A percentile compares a stretch with the other conserved stretches of the same genome.
phyloP scores from a whole-genome alignment of 2,329 filamentous ascomycete genomes.

The Fusarium hainanense region DNA sequence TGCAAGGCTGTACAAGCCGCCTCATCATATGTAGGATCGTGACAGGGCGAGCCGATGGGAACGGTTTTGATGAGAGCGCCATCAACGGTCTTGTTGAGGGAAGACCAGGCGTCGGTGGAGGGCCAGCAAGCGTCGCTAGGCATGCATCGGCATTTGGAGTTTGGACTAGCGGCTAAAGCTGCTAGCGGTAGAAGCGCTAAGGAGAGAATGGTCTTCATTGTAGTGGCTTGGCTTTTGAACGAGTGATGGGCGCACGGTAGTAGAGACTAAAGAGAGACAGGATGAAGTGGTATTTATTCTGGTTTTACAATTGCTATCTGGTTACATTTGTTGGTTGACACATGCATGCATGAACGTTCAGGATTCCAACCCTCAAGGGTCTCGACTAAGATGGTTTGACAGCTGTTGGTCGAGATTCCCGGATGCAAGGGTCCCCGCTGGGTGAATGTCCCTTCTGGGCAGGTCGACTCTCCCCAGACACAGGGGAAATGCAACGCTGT shows the following conservation, averaged over 20 bases:
- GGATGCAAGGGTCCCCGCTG: background rate
- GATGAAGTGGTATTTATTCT: background rate
- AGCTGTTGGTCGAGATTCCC: background rate
- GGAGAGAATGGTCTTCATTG: background rate
- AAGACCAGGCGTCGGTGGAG: slow-evolving; percentile 54
- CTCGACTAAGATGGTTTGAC: background rate
- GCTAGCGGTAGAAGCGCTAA: background rate
- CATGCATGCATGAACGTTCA: background rate
- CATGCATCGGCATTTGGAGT: slow-evolving; percentile 50
- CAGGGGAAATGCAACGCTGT: background rate
- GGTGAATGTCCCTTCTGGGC: background rate
- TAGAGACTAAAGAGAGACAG: background rate
- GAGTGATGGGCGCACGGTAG: background rate
- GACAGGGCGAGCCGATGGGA: slow-evolving; percentile 63
- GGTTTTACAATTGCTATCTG: background rate
- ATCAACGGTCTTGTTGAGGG: slow-evolving; percentile 62
- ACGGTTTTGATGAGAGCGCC: slow-evolving; percentile 63
- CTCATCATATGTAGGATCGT: slow-evolving; percentile 60
- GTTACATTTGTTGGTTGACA: background rate
- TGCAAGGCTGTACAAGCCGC: slow-evolving; percentile 56
- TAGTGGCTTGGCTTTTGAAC: background rate
- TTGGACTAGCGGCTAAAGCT: background rate
- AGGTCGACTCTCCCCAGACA: background rate
- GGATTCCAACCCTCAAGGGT: background rate
- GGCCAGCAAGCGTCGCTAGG: slow-evolving; percentile 67